phyloP scores from a whole-genome alignment of 169 alveolate genomes.

The Eimeria nieschulzi region DNA sequence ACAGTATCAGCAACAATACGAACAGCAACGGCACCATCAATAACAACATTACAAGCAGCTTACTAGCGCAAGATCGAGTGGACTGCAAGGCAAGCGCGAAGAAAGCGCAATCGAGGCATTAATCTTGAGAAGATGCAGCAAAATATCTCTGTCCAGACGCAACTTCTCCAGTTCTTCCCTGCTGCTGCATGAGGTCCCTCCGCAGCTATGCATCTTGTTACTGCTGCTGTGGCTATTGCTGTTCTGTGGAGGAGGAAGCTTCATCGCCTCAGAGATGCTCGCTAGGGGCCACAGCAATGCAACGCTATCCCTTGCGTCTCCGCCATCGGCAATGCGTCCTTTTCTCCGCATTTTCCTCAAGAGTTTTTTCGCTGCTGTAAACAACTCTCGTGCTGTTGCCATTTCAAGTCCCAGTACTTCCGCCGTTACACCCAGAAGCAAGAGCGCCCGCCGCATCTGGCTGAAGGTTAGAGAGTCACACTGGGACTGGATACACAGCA shows the following conservation, averaged over 20 bases:
- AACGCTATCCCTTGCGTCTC: constrained; percentile 27
- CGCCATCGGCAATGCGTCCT: neutral
- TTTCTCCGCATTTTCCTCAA: constrained; percentile 26
- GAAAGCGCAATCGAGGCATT: constrained; percentile 9
- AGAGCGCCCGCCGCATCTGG: constrained; percentile 32
- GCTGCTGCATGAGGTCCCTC: neutral
- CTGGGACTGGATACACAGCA: constrained; percentile 44
- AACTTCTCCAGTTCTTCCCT: neutral
- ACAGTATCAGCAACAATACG: neutral
- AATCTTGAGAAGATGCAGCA: constrained; percentile 6
- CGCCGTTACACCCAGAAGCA: constrained; percentile 43
- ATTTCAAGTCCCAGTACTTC: constrained; percentile 29
- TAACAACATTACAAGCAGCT: neutral
- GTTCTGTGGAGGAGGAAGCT: constrained; percentile 25
- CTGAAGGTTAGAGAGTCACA: constrained; percentile 17
- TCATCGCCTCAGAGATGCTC: constrained; percentile 14
- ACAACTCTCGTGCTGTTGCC: constrained; percentile 52
- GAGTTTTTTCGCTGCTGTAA: constrained; percentile 10
- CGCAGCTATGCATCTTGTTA: neutral
- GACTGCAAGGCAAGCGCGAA: constrained; percentile 56
- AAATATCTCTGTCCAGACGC: constrained; percentile 43
- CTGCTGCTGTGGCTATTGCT: neutral
- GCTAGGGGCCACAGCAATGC: constrained; percentile 58
- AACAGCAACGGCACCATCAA: too few relatives aligned
- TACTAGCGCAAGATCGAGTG: constrained; percentile 57